These are phyloP conservation scores for Lachancea dasiensis DNA, from an alignment of 805 yeast species.

Conservation along the genomic window DNA sequence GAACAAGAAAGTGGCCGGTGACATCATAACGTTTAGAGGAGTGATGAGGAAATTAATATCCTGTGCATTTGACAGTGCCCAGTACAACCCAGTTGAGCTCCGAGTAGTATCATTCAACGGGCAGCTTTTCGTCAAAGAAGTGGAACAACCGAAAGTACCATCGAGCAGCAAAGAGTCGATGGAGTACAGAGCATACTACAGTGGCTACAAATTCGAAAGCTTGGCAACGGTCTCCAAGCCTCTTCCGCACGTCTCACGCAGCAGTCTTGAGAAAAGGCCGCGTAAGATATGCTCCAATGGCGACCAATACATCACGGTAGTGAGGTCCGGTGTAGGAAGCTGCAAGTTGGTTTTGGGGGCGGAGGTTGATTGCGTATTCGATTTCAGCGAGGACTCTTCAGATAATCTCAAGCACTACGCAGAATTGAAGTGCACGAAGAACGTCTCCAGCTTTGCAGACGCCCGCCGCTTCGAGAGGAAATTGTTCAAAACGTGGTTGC, in stretches of 20 bases:
- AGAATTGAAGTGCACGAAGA: constrained; percentile 71
- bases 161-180: constrained; percentile 32
- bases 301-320: constrained; percentile 77
- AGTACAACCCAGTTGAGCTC: constrained; percentile 49
- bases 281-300: constrained; percentile 58
- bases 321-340: constrained; percentile 76
- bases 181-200: constrained; percentile 35
- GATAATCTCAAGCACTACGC: constrained; percentile 67
- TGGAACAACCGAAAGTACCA: constrained; percentile 36
- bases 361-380: constrained; percentile 89
- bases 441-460: constrained; percentile 50
- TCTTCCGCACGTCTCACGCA: constrained; percentile 62
- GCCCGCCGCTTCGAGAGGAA: constrained; percentile 68
- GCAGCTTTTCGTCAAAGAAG: constrained; percentile 55
- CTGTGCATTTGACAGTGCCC: constrained; percentile 44
- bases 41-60: constrained; percentile 62
- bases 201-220: constrained; percentile 84
- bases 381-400: constrained; percentile 46
- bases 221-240: constrained; percentile 71
- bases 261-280: constrained; percentile 59
- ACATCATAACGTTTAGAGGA: constrained; percentile 82
- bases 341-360: constrained; percentile 70
- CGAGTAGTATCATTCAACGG: constrained; percentile 70
- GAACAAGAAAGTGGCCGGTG: constrained; percentile 42
- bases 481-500: constrained; percentile 84